phyloP scores from a whole-genome alignment of 306 rosid genomes.

The Castanea mollissima region DNA sequence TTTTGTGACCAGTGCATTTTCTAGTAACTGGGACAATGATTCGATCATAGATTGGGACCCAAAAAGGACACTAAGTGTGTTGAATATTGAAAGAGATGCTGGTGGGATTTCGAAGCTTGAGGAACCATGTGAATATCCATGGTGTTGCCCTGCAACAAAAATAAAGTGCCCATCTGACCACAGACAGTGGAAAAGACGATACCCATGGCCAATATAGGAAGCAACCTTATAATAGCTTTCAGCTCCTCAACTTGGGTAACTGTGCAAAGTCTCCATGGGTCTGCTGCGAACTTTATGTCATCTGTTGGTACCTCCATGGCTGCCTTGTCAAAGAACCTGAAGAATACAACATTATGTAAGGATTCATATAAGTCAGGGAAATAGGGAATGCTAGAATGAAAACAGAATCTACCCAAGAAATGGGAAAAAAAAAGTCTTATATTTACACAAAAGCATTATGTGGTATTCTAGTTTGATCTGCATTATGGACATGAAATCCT shows the following conservation, averaged over 20 bases:
- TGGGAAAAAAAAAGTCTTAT: neutral
- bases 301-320: conserved; percentile 51
- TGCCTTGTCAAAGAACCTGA: conserved; percentile 90
- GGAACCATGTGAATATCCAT: conserved; percentile 48
- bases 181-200: conserved; percentile 70
- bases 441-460: neutral
- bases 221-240: conserved; percentile 67
- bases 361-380: neutral
- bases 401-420: neutral
- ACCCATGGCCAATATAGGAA: conserved; percentile 90
- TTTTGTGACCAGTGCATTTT: conserved; percentile 41
- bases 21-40: conserved; percentile 51
- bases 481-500: neutral
- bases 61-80: conserved; percentile 77
- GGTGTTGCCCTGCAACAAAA: conserved; percentile 68
- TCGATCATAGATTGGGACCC: conserved; percentile 84
- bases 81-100: conserved; percentile 66
- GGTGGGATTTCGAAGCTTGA: conserved; percentile 60
- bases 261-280: conserved; percentile 82
- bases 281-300: conserved; percentile 30
- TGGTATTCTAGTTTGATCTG: neutral
- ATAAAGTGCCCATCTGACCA: conserved; percentile 70
- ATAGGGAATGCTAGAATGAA: neutral
- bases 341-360: conserved; percentile 4
- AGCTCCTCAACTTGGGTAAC: conserved; percentile 95